Evolutionary conservation across 139 green algal species (phyloP), one percentile per base, ranked within the genome.

Genomic region (Parachlorella kessleri): DNA sequence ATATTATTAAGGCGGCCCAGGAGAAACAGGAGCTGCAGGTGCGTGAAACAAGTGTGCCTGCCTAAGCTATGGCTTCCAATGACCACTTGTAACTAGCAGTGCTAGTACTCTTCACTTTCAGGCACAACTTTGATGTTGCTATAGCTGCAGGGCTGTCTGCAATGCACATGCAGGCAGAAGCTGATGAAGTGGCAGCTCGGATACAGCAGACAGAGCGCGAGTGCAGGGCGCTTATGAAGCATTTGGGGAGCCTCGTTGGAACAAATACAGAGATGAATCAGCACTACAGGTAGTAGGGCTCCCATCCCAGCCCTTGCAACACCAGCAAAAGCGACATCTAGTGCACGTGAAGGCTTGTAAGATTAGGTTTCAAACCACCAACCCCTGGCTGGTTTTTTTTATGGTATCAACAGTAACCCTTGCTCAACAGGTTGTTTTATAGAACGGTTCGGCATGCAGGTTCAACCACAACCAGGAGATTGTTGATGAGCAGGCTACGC

Each of bases 1-100:
- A 94, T 73, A 87, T 98, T n/a, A 96, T 98, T 85, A 95, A 96
- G 88, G 93, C 92, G 30, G 86, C 87, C 4, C 88, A 92, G 83
- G 92, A 98, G 85, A 81, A 90, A 1, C 90, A 98, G 87, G 90
- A 93, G 89, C 88, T 97, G 79, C 88, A 92, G 83, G 78, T 83
- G 2, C 69, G n/a, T n/a, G n/a, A 91, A 59, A 77, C 79, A 7
- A 59, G 42, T 36, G 14, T 76, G 39, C 70, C 21, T 18, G 36
- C 48, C 9, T 9, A 28, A 7, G 21, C 59, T 9, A 6, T 36
- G 24, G 24, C 14, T 67, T 23, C 14, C 14, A 28, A 30, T 71
- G 38, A 36, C 28, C 39, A 6, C 26, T 63, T 38, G 36, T 30
- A 66, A 42, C 41, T 42, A 30, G n/a, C 38, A 33, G n/a, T 24